These are phyloP conservation scores for Wickerhamomyces strasburgensis DNA, from an alignment of 805 yeast species.

Conservation along the genomic window DNA sequence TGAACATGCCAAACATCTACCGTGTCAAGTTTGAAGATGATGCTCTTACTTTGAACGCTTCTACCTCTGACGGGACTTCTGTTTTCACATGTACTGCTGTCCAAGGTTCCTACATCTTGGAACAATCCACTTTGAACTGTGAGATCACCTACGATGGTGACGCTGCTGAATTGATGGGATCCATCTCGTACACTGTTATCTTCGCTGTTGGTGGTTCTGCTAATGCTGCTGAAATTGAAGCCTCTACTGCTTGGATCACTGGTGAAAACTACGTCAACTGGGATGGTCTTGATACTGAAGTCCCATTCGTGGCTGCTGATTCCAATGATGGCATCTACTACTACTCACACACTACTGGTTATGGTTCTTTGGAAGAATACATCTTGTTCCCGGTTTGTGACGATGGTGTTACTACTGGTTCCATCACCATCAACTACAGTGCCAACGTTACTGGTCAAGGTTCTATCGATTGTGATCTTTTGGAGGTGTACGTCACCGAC, in stretches of 20 bases:
- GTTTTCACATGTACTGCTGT: slow-evolving; percentile 29
- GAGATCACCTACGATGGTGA: slow-evolving; percentile 15
- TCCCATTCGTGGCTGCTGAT: slow-evolving; percentile 24
- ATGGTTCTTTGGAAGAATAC: slow-evolving; percentile 28
- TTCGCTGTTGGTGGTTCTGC: slow-evolving; percentile 33
- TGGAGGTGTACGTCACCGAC: slow-evolving; percentile 21
- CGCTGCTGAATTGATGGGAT: slow-evolving; percentile 21
- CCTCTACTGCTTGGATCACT: slow-evolving; percentile 25
- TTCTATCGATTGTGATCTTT: slow-evolving; percentile 18
- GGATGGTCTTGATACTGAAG: slow-evolving; percentile 23
- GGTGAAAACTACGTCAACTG: slow-evolving; percentile 28
- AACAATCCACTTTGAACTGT: slow-evolving; percentile 29
- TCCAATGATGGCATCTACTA: slow-evolving; percentile 18
- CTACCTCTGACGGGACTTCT: slow-evolving; percentile 23
- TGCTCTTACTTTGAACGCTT: slow-evolving; percentile 15
- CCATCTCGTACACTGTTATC: slow-evolving; percentile 25
- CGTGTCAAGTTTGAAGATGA: slow-evolving; percentile 28
- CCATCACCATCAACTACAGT: slow-evolving; percentile 19
- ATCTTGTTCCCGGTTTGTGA: slow-evolving; percentile 31
- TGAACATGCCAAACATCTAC: slow-evolving; percentile 29
- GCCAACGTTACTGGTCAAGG: slow-evolving; percentile 16
- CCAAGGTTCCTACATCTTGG: slow-evolving; percentile 31
- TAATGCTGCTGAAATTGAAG: slow-evolving; percentile 27
- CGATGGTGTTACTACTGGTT: slow-evolving; percentile 24
- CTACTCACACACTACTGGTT: slow-evolving; percentile 29